These are phyloP conservation scores for Plasmodium coatneyi DNA, from an alignment of 169 alveolate genomes.

Conservation along the genomic window DNA sequence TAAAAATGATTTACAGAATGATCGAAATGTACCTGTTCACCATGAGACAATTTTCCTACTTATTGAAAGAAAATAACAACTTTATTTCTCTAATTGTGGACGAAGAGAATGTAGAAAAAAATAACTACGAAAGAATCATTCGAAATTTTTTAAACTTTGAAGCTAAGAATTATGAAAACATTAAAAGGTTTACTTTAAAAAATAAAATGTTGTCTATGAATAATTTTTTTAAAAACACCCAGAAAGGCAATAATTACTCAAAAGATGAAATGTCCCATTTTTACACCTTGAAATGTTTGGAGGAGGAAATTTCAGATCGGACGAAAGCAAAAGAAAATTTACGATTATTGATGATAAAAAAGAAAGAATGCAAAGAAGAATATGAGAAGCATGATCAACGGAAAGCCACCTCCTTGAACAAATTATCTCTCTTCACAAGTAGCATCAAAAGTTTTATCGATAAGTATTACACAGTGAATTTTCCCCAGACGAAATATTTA, in stretches of 20 bases:
- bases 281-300: slow-evolving; percentile 50
- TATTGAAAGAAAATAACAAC: slow-evolving; percentile 61
- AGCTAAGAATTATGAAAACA: slow-evolving; percentile 67
- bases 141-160: slow-evolving; percentile 37
- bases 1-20: slow-evolving; percentile 54
- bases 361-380: slow-evolving; percentile 28
- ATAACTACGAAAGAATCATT: slow-evolving; percentile 45
- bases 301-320: slow-evolving; percentile 54
- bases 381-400: slow-evolving; percentile 31
- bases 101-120: slow-evolving; percentile 44
- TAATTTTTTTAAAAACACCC: slow-evolving; percentile 2
- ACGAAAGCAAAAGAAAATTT: slow-evolving; percentile 53
- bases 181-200: slow-evolving; percentile 22
- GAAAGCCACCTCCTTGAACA: slow-evolving; percentile 44
- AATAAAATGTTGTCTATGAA: slow-evolving; percentile 24
- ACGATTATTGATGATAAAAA: slow-evolving; percentile 37
- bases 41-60: slow-evolving; percentile 57
- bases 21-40: slow-evolving; percentile 67
- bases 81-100: slow-evolving; percentile 56
- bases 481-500: slow-evolving; percentile 27
- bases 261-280: slow-evolving; percentile 50
- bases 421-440: slow-evolving; percentile 41
- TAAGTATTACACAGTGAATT: slow-evolving; percentile 22
- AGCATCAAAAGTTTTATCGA: slow-evolving; percentile 38
- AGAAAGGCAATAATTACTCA: background rate